Evolutionary conservation across 257 asterid species (phyloP).

Genomic region (Nicotiana sylvestris): DNA sequence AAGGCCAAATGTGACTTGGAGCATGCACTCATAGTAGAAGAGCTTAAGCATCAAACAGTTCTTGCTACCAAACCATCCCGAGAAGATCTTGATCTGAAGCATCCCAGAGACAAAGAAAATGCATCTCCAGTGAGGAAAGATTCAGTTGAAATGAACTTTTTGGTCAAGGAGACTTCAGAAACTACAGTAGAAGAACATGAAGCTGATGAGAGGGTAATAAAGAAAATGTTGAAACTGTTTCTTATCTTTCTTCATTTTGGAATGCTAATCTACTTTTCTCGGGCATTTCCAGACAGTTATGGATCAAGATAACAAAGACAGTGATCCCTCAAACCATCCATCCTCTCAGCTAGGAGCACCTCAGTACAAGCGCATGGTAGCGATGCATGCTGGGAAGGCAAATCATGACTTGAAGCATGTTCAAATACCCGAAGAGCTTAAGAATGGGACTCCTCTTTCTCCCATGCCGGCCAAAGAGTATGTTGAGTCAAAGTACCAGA

Average conservation of each 20-base stretch:
- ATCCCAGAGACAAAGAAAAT: slow-evolving; percentile 12
- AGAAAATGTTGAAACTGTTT: not conserved
- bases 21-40: not conserved
- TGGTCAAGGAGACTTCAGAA: slow-evolving; percentile 16
- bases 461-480: not conserved
- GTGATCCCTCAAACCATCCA: not conserved
- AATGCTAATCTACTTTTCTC: not conserved
- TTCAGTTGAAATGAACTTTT: slow-evolving; percentile 48
- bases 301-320: not conserved
- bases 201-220: slow-evolving; percentile 25
- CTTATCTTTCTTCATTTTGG: not conserved
- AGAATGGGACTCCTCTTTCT: slow-evolving; percentile 2
- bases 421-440: not conserved
- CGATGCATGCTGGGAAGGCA: slow-evolving; percentile 7
- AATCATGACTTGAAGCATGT: not conserved
- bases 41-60: not conserved
- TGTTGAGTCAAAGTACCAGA: not conserved
- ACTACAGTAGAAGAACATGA: slow-evolving; percentile 9
- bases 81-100: not conserved
- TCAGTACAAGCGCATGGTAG: slow-evolving; percentile 5
- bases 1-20: slow-evolving; percentile 2
- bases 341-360: not conserved
- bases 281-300: slow-evolving; percentile 3
- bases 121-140: slow-evolving; percentile 41
- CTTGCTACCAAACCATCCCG: not conserved